Base-by-base conservation (phyloP, 169 alveolate genomes). In the Toxoplasma gondii region DNA sequence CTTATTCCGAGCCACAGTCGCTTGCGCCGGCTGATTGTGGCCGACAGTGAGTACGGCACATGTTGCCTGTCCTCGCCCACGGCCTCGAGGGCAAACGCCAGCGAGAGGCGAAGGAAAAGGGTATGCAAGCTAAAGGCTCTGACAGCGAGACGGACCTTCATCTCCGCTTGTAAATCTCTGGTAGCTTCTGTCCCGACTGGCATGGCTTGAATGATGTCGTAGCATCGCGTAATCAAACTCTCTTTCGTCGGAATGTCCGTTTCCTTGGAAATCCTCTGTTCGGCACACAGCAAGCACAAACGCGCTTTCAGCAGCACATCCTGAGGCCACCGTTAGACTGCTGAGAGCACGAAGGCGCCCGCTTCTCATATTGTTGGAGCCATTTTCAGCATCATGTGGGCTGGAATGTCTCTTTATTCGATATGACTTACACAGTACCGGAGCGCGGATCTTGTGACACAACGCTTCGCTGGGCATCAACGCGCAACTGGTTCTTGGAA, bases 1-100 rank as follows among this genome's bases (percentile, higher is more conserved):
- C 90, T 43, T 39, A 82, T 82, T 29, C 90, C 90, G 34, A 38
- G 58, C 90, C 90, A 82, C 19, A 82, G 90, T 17, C 90, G 53
- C 64, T 49, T 22, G n/a, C 90, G 22, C 69, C 41, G 2, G 90
- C 41, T 82, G 41, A 27, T 9, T 12, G n/a, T 31, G 34, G n/a
- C 9, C 69, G 90, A 9, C 10, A 82, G 19, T 38, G 53, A 7
- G 64, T 82, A 82, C 17, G 90, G 64, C 69, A 41, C 67, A 1
- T 44, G 67, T 7, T 82, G 90, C 36, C 31, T 17, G 38, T 43
- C 69, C 39, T 82, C 90, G 12, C 90, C 90, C 41, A 82, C 38
- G 41, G 90, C 90, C 64, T 82, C 90, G 41, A 43, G 34, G 41
- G 90, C 53, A 24, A 82, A 43, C 41, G 90, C 90, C 38, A 82